Evolutionary conservation across 306 rosid species (phyloP), one percentile per base, ranked within the genome.

Genomic region (Pueraria montana): DNA sequence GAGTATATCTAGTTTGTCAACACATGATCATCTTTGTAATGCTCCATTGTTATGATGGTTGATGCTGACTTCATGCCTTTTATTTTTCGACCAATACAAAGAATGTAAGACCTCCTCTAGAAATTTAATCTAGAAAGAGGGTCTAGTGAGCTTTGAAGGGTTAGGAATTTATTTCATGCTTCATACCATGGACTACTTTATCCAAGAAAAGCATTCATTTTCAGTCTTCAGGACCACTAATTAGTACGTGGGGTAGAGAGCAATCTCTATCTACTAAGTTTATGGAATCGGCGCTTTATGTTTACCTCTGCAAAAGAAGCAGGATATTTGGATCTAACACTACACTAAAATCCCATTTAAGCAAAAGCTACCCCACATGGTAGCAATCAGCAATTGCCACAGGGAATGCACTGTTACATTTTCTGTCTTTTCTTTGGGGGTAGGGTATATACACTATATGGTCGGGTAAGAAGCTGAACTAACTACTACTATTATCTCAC

Each of bases 1-100:
- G 42, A 76, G 42, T 77, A 74, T 83, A 74, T 78, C 72, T 84
- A 72, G 67, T 87, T 89, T 76, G 85, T 89, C 90, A 88, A 83
- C 88, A 42, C 82, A 76, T 84, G 75, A 77, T 81, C 49, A 72
- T 67, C 36, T 72, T 49, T 78, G 80, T 77, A 72, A 84, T 78
- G 77, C 84, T 79, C 85, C 85, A 82, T 78, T 84, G 78, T 50
- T 52, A 73, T 81, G 70, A 77, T 82, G 86, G 50, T 50, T 74
- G 80, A 64, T 82, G 71, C 24, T 79, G 87, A 75, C 83, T 82
- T 63, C 34, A 68, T 69, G 78, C 73, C 62, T 43, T 78, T 81
- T 61, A 66, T 21, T 71, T 34, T 79, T 84, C 72, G 85, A 84
- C 86, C 74, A 80, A 67, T 66, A 46, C 61, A 49, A 77, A 72